Percentiles rank a stretch among this genome's conserved stretches.
Conservation (phyloP, 2,329 filamentous ascomycete genomes). For the Pseudogymnoascus sp. region DNA sequence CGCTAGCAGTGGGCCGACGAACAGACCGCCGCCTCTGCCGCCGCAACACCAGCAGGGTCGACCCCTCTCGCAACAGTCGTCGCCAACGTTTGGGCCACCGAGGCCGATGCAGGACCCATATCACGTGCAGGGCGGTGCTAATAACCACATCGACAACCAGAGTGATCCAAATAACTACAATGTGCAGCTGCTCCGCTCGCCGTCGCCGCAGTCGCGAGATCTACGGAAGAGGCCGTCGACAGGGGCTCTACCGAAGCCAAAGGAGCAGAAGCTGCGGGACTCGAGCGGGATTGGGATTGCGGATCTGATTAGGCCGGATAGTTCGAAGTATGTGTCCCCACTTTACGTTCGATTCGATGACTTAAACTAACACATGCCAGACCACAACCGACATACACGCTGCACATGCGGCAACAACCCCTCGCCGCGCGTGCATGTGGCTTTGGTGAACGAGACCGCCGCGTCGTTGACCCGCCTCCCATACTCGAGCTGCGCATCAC, state of each 20-base stretch:
- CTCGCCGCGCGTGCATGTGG: conserved; percentile 72
- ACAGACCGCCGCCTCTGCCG: background rate
- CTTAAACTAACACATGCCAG: background rate
- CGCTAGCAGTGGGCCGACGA: background rate
- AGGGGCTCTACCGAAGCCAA: background rate
- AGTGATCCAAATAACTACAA: background rate
- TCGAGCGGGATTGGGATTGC: conserved; percentile 1
- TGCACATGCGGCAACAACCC: conserved; percentile 69
- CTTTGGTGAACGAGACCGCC: conserved; percentile 73
- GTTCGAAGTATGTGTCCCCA: background rate
- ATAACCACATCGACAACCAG: background rate
- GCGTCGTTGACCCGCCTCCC: conserved; percentile 76
- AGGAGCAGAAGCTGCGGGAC: conserved; percentile 1
- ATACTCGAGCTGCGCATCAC: conserved; percentile 68
- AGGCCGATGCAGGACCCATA: background rate
- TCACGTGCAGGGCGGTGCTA: background rate
- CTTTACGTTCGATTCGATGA: background rate
- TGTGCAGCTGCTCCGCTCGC: background rate
- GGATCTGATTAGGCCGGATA: background rate
- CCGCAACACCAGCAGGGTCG: background rate
- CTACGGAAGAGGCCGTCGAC: background rate
- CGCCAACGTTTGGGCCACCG: background rate
- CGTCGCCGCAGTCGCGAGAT: background rate
- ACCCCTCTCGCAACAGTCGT: background rate
- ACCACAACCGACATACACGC: conserved; percentile 15